Conservation (phyloP, 2,329 filamentous ascomycete species). For the Diplodia seriata region DNA sequence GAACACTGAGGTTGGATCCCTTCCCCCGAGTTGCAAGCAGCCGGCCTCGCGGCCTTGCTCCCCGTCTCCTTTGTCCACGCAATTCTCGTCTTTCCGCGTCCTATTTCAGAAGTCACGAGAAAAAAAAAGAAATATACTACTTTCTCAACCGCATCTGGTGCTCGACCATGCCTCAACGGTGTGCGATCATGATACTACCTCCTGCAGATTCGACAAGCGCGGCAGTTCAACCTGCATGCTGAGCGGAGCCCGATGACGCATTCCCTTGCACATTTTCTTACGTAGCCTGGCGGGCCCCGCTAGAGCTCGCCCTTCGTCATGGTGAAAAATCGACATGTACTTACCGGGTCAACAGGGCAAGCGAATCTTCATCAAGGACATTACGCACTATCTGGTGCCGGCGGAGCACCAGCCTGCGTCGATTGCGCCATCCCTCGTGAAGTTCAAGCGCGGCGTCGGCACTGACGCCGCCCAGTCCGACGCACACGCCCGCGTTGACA, state of each 20-base stretch:
- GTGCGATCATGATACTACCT: constrained; percentile 1
- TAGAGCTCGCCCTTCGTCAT: constrained; percentile 11
- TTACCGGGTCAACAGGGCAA: constrained; percentile 70
- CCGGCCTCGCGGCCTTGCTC: constrained; percentile 31
- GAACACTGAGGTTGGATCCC: constrained; percentile 70
- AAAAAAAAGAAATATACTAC: constrained; percentile 19
- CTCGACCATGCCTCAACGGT: constrained; percentile 25
- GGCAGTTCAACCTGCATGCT: constrained; percentile 24
- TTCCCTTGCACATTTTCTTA: constrained; percentile 16
- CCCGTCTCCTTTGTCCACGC: constrained; percentile 26
- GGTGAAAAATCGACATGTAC: constrained; percentile 31
- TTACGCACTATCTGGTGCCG: constrained; percentile 88
- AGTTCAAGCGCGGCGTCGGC: constrained; percentile 66
- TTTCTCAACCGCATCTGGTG: constrained; percentile 6
- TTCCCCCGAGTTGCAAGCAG: constrained; percentile 41
- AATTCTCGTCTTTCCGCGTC: not conserved
- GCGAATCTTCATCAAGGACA: constrained; percentile 97
- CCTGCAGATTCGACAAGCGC: not conserved
- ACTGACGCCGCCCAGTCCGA: constrained; percentile 50
- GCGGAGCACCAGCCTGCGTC: constrained; percentile 71
- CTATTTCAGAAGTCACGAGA: constrained; percentile 5
- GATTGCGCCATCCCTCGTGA: constrained; percentile 77
- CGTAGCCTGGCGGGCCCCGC: constrained; percentile 10
- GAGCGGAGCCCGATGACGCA: not conserved
- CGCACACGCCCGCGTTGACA: constrained; percentile 34